Evolutionary conservation across 2,329 filamentous ascomycete species (phyloP), one percentile per base, ranked within the genome.

Genomic region (Chaetothyriales sp.): DNA sequence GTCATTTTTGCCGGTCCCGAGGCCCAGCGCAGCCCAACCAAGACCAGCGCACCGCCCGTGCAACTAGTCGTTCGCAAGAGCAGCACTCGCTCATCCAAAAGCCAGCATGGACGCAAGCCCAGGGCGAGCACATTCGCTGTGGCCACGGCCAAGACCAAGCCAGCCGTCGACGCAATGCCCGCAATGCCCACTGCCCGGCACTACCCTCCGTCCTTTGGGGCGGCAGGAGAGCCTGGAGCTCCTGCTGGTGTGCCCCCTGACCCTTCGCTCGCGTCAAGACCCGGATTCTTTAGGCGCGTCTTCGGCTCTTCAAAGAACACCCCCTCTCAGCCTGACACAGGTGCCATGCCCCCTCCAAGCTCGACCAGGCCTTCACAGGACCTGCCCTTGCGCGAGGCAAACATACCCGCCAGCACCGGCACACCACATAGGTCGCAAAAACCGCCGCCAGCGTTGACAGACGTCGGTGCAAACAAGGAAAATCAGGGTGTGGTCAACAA

Each of bases 261-360:
- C 12, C 28, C 50, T 18, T 32, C 46, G 6, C 19, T 50, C 15
- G 49, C 43, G 15, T 45, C 55, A 5, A 80, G 81, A 51, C 85
- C 79, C 7, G 89, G 92, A 18, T 96, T 98, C 71, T 96, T 96
- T 71, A 81, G 87, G 60, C 80, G 90, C 56, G 85, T 96, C 42
- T 96, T 96, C 70, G 86, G 84, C 42, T 84, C 82, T 8, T 79
- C 84, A 36, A 84, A 76, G 63, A 76, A 68, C 64, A 62, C 55
- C 60, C 61, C 50, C 59, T 53, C 50, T 53, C 51, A 51, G 26
- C 7, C 52, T 18, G 55, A 58, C 18, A 42, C 43, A 18, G 15
- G 43, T 50, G 28, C n/a, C 44, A 19, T 51, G 12, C 19, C 26
- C 22, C 49, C 50, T 52, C 45, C 26, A 52, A 52, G 53, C 46